These are phyloP conservation scores for Tuber borchii DNA, from an alignment of 495 filamentous ascomycete genomes.

Conservation along the genomic window DNA sequence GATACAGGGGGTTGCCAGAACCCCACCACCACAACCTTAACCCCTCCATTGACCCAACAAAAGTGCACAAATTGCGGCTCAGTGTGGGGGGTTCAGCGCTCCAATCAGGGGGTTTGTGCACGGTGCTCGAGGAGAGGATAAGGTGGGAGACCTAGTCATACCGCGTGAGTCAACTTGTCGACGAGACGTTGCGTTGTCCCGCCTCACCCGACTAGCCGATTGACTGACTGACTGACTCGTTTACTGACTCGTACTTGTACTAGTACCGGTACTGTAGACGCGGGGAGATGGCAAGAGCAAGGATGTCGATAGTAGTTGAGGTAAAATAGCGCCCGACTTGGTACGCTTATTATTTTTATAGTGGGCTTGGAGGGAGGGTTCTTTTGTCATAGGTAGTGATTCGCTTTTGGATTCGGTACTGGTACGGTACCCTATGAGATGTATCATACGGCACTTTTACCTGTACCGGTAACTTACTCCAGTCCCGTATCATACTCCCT, in stretches of 20 bases:
- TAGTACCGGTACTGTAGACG: not conserved
- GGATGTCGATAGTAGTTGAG: too few relatives aligned
- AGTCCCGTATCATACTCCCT: too few relatives aligned
- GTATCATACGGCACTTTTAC: too few relatives aligned
- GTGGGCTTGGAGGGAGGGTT: too few relatives aligned
- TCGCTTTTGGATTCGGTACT: too few relatives aligned
- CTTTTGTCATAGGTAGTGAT: too few relatives aligned
- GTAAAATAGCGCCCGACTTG: not conserved
- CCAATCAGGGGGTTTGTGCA: not conserved
- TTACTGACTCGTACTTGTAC: too few relatives aligned
- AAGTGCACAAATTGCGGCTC: conserved; percentile 1
- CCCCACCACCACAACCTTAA: not conserved
- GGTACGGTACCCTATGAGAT: too few relatives aligned
- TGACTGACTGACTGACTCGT: not conserved
- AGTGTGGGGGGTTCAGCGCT: not conserved
- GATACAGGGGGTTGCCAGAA: too few relatives aligned
- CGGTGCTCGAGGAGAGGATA: not conserved
- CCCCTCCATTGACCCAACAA: not conserved
- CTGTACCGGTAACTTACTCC: too few relatives aligned
- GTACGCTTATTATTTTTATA: too few relatives aligned
- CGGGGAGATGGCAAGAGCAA: not conserved
- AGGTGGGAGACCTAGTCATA: not conserved
- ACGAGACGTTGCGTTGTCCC: not conserved
- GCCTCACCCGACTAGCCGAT: not conserved
- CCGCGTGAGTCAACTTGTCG: not conserved